Percentiles rank a stretch among this genome's conserved stretches.
phyloP scores from a whole-genome alignment of 2,329 filamentous ascomycete genomes.

The Colletotrichum costaricense region DNA sequence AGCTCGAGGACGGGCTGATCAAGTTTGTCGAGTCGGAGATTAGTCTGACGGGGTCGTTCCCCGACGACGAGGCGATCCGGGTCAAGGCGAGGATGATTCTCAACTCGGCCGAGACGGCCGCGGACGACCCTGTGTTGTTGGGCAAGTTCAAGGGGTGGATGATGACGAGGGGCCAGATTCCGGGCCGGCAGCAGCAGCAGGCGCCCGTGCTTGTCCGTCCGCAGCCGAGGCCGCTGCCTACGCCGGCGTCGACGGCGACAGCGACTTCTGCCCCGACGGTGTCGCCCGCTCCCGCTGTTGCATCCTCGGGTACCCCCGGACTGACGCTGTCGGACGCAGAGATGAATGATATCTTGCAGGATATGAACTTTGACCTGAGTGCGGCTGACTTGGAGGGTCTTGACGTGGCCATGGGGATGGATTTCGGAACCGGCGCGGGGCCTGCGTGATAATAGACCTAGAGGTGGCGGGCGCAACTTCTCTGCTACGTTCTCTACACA shows the following conservation, averaged over 20 bases:
- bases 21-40: conserved; percentile 59
- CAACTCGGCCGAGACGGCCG: conserved; percentile 58
- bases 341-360: conserved; percentile 53
- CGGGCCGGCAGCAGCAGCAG: conserved; percentile 10
- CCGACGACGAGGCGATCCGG: conserved; percentile 59
- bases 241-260: background rate
- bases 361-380: conserved; percentile 55
- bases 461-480: background rate
- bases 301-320: conserved; percentile 45
- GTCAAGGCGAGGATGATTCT: conserved; percentile 61
- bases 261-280: conserved; percentile 18
- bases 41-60: conserved; percentile 52
- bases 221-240: conserved; percentile 16
- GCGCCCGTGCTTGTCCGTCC: background rate
- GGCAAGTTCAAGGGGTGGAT: conserved; percentile 65
- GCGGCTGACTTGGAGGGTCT: conserved; percentile 39
- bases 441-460: background rate
- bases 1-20: conserved; percentile 66
- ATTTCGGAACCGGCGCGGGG: conserved; percentile 9
- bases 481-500: background rate
- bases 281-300: conserved; percentile 9
- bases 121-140: conserved; percentile 64
- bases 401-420: conserved; percentile 31
- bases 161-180: conserved; percentile 39
- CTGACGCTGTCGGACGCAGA: conserved; percentile 52